Evolutionary conservation across 106 monocot genomes (phyloP), one percentile per base, ranked within the genome.

Genomic region (Narthecium ossifragum): DNA sequence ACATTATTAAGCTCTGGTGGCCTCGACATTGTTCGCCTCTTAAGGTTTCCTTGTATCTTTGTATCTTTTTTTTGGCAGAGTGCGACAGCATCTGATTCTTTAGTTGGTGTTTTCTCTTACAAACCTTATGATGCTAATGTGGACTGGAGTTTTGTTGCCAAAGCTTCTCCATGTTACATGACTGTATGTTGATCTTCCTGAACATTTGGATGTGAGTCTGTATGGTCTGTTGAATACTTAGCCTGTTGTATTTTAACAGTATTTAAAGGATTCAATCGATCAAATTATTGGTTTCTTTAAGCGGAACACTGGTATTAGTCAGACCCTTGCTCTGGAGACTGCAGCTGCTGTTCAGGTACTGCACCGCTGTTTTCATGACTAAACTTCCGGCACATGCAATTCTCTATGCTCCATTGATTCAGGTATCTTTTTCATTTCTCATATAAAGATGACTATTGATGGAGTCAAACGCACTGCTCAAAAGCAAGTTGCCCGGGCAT

Each of bases 131-230:
- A 80, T 62, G 68, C 80, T 64, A 60, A 75, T 72, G 60, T 98
- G 32, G 98, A 98, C 50, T 98, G 98, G 98, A 98, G 91, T 78
- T 77, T 98, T 70, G 73, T 69, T 60, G 90, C 84, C 32, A 91
- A 84, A 82, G 87, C 91, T 64, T 87, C 90, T 74, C 91, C 98
- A 43, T 98, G 91, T 50, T 98, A 98, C 74, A 71, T 98, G 71
- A 98, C 91, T 61, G 98, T 98, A 91, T 68, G 88, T 57, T 56
- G 30, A 46, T 23, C 25, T 45, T 27, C 30, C 29, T 46, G 36
- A 13, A 18, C 5, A 60, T 69, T 17, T 53, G 4, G 15, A 53
- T 17, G 28, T 40, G 51, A 26, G 7, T 29, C 46, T 64, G 9
- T 31, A 53, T 63, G 32, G 17, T 54, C 53, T 27, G 30, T 22